Evolutionary conservation across 2,329 filamentous ascomycete species (phyloP), one percentile per base, ranked within the genome.

Genomic region (Fusarium sp.): DNA sequence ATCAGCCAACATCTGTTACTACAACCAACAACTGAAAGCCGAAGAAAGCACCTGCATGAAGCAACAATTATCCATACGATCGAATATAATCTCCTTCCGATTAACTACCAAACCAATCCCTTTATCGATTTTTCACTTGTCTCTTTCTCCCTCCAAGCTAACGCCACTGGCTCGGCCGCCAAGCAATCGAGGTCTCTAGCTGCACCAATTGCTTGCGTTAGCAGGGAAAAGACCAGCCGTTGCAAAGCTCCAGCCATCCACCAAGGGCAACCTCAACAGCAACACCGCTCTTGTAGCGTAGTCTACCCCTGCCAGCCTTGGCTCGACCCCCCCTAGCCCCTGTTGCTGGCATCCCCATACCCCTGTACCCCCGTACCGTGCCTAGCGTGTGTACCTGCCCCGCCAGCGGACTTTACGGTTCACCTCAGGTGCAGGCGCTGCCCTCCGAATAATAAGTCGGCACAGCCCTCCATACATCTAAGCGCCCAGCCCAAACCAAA

Each of bases 371-470:
- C 65, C 68, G 68, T 71, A 72, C 69, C 69, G 68, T 70, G 67
- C 68, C 68, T 71, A 71, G 68, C 68, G 68, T 69, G 68, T 64
- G 68, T 66, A 45, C 69, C 56, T 71, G 59, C 46, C 65, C 59
- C 62, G 54, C 68, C 68, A 62, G 55, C 51, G 51, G 46, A 64
- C 61, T 61, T 64, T 55, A 50, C 43, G 18, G 34, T 45, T 56
- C 57, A 63, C 58, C 42, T 58, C 59, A 66, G 69, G 66, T 62
- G 72, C 61, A 60, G 59, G 59, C 63, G 57, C 51, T 66, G 59
- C 61, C 65, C 62, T 63, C 68, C 71, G 63, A 75, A 74, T 75
- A 72, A 75, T 75, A 75, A 75, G 73, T 74, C 59, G 66, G 63
- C 59, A 62, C 70, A 64, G 45, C 65, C 73, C 72, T 67, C 63